Evolutionary conservation across 2,329 filamentous ascomycete species (phyloP).

Genomic region (Ophiocordyceps camponoti-rufipedis): DNA sequence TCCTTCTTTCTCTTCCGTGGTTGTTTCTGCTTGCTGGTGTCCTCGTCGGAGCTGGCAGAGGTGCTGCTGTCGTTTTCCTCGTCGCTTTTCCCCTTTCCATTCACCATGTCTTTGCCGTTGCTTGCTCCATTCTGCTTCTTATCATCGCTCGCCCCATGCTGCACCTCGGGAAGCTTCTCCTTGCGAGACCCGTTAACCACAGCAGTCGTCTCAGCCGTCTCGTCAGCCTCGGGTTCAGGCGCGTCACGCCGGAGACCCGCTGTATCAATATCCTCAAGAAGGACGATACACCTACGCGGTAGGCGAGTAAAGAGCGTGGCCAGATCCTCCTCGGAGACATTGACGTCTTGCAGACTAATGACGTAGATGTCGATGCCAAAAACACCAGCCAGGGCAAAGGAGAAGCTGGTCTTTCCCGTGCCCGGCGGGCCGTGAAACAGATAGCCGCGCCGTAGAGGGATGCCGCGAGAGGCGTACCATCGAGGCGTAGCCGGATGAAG

Average conservation of each 20-base stretch:
- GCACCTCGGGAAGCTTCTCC: conserved; percentile 8
- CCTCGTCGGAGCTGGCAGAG: conserved; percentile 3
- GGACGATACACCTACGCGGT: conserved; percentile 43
- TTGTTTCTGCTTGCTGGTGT: background rate
- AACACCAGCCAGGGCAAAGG: conserved; percentile 44
- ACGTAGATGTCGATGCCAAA: conserved; percentile 51
- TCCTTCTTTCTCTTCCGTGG: conserved; percentile 5
- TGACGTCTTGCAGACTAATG: conserved; percentile 35
- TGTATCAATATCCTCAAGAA: conserved; percentile 53
- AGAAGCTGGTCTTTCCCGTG: conserved; percentile 54
- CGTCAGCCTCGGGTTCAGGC: conserved; percentile 5
- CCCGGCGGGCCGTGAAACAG: conserved; percentile 61
- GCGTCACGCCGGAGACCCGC: conserved; percentile 34
- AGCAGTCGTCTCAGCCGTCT: conserved; percentile 5
- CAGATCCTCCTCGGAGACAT: conserved; percentile 43
- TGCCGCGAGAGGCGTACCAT: conserved; percentile 61
- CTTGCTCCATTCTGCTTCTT: conserved; percentile 8
- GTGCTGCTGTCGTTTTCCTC: conserved; percentile 4
- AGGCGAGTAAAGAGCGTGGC: conserved; percentile 39
- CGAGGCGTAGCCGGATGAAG: conserved; percentile 48
- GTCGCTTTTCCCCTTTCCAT: conserved; percentile 3
- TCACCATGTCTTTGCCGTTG: conserved; percentile 1
- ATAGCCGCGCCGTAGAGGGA: conserved; percentile 61
- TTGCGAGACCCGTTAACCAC: conserved; percentile 9
- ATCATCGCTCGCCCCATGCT: conserved; percentile 1